phyloP scores from a whole-genome alignment of 2,329 filamentous ascomycete species.

The Sporothrix protearum region DNA sequence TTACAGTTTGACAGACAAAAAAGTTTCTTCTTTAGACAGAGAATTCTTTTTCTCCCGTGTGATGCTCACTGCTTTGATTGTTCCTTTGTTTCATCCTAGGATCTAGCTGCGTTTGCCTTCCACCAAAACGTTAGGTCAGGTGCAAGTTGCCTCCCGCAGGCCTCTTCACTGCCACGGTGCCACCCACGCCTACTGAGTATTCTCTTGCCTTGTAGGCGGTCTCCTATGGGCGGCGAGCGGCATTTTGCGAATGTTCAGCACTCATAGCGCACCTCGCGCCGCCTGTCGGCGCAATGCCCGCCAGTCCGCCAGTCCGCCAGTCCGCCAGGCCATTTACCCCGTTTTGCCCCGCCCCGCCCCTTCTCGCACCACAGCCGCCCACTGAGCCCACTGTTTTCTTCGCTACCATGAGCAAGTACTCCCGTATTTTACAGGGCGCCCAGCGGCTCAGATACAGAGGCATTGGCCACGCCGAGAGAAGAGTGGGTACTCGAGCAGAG shows the following conservation, averaged over 20 bases:
- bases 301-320: not conserved
- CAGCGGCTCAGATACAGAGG: not conserved
- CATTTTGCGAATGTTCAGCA: not conserved
- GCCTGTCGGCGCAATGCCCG: not conserved
- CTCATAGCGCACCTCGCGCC: not conserved
- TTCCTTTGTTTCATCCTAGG: slow-evolving; percentile 7
- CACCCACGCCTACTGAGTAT: no score
- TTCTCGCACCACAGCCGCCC: not conserved
- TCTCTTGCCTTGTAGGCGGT: not conserved
- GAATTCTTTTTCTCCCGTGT: not conserved
- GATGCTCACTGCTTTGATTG: not conserved
- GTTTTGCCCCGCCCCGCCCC: slow-evolving; percentile 1
- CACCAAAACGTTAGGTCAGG: not conserved
- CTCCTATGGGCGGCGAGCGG: not conserved
- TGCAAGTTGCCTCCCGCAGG: not conserved
- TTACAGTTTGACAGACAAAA: no score
- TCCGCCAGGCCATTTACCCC: not conserved
- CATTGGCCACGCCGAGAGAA: slow-evolving; percentile 12
- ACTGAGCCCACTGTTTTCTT: not conserved
- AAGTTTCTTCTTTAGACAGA: not conserved
- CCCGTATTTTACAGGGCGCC: not conserved
- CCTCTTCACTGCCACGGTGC: not conserved
- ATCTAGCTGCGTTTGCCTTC: not conserved
- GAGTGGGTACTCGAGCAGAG: not conserved
- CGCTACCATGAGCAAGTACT: no score